These are phyloP conservation scores for Lactifluus volemus DNA, from an alignment of 768 basidiomycete genomes.

Conservation along the genomic window DNA sequence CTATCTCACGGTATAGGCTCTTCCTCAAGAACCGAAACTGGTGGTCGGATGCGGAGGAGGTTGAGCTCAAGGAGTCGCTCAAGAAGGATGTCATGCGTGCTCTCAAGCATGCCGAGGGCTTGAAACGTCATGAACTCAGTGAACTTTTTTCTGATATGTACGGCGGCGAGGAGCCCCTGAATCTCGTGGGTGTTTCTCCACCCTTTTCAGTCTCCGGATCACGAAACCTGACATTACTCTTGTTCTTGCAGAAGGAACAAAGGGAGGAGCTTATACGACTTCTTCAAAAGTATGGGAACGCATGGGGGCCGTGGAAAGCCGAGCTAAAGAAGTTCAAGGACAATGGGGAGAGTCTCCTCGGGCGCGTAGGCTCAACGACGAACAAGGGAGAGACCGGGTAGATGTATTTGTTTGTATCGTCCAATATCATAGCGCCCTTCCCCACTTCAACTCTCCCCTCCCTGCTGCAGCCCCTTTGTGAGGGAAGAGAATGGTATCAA, in stretches of 20 bases:
- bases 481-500: background rate
- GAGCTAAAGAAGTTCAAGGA: constrained; percentile 73
- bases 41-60: constrained; percentile 77
- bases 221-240: constrained; percentile 7
- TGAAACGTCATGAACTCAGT: constrained; percentile 60
- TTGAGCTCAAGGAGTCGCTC: constrained; percentile 54
- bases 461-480: background rate
- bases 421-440: background rate
- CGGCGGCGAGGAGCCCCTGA: constrained; percentile 77
- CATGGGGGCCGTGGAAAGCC: constrained; percentile 78
- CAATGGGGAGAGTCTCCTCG: constrained; percentile 39
- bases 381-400: background rate
- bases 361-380: background rate
- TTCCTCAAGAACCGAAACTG: constrained; percentile 78
- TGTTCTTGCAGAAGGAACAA: constrained; percentile 60
- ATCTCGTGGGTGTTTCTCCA: constrained; percentile 48
- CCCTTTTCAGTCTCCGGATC: background rate
- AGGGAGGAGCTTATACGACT: constrained; percentile 65
- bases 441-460: background rate
- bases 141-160: constrained; percentile 86
- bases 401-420: background rate
- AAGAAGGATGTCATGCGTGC: constrained; percentile 69
- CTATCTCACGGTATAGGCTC: constrained; percentile 72
- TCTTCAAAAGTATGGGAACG: constrained; percentile 77
- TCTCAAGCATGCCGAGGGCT: constrained; percentile 67